Percentiles rank a stretch among this genome's conserved stretches.
phyloP scores from a whole-genome alignment of 1,284 basidiomycete genomes.

The Rhodotorula sp. region DNA sequence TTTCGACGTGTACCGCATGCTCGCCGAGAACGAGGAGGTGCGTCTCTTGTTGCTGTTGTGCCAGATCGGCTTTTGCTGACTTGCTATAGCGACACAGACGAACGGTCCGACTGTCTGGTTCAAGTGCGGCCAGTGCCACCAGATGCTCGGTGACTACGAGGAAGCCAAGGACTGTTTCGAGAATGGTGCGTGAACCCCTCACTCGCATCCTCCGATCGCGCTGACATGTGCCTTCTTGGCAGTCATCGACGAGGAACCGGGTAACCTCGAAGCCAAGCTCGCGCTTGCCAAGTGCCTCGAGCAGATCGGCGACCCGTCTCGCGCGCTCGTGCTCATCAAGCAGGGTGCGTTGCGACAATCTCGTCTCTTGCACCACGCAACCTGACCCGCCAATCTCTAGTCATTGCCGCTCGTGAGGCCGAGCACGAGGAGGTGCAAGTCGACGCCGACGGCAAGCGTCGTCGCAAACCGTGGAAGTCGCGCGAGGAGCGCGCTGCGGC shows the following conservation, averaged over 20 bases:
- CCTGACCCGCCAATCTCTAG: conserved; percentile 14
- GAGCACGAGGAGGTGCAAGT: conserved; percentile 15
- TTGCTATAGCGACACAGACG: conserved; percentile 25
- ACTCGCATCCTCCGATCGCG: too few relatives aligned
- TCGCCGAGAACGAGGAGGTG: conserved; percentile 71
- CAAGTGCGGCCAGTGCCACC: conserved; percentile 51
- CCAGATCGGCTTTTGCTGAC: background rate
- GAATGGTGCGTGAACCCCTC: conserved; percentile 60
- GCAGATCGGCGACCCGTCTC: conserved; percentile 68
- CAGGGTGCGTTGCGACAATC: conserved; percentile 61
- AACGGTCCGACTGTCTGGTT: conserved; percentile 43
- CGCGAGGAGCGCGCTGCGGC: conserved; percentile 12
- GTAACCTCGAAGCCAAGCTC: conserved; percentile 78
- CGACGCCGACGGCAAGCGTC: background rate
- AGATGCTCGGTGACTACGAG: conserved; percentile 68
- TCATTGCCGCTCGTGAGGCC: conserved; percentile 31
- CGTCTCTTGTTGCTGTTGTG: conserved; percentile 24
- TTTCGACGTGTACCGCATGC: conserved; percentile 70
- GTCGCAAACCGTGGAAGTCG: conserved; percentile 9
- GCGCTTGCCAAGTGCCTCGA: conserved; percentile 88
- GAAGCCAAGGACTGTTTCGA: conserved; percentile 80
- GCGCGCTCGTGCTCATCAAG: conserved; percentile 81
- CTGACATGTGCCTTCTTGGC: conserved; percentile 14
- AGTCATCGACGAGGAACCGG: conserved; percentile 74
- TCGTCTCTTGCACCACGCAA: conserved; percentile 54